A percentile compares a stretch with the other conserved stretches of the same genome.
phyloP scores from a whole-genome alignment of 192 early-diverging fungal species.

The Phlyctochytrium bullatum region DNA sequence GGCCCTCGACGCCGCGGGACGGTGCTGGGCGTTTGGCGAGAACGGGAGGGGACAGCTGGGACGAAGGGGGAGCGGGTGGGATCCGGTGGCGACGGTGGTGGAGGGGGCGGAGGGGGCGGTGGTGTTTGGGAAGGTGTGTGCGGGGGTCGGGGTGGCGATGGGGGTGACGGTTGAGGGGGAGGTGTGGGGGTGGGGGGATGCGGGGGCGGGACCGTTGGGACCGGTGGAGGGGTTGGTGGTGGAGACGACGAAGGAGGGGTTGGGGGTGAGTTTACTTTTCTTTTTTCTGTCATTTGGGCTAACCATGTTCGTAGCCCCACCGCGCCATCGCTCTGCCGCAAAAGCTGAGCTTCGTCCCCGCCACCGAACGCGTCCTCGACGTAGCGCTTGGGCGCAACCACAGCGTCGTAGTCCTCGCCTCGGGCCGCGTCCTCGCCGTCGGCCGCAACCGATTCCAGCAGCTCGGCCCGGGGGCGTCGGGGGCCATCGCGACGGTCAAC shows the following conservation, averaged over 20 bases:
- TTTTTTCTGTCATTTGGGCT: too few species aligned
- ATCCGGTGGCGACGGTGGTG: background rate
- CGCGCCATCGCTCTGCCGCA: background rate
- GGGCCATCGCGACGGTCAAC: background rate
- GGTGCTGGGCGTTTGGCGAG: constrained; percentile 26
- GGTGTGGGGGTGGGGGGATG: constrained; percentile 55
- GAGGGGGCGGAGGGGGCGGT: background rate
- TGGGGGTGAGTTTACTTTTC: too few species aligned
- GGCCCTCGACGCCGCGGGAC: constrained; percentile 12
- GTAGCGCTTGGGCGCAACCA: constrained; percentile 33
- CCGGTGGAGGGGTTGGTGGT: constrained; percentile 16
- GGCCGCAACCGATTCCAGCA: constrained; percentile 62
- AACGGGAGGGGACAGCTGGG: constrained; percentile 28
- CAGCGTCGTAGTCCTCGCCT: constrained; percentile 12
- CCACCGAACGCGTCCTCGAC: constrained; percentile 3
- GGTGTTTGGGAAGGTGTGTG: constrained; percentile 10
- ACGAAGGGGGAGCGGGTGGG: background rate
- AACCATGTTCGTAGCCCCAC: background rate
- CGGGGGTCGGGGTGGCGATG: constrained; percentile 25
- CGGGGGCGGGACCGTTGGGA: constrained; percentile 25
- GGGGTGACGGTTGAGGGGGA: constrained; percentile 35
- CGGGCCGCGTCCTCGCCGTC: constrained; percentile 40
- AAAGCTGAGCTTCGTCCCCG: too few species aligned
- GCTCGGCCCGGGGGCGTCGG: constrained; percentile 17
- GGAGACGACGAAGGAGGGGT: too few species aligned